Base-by-base conservation (phyloP, 2,329 filamentous ascomycete genomes). In the Sordariomycetes sp. region DNA sequence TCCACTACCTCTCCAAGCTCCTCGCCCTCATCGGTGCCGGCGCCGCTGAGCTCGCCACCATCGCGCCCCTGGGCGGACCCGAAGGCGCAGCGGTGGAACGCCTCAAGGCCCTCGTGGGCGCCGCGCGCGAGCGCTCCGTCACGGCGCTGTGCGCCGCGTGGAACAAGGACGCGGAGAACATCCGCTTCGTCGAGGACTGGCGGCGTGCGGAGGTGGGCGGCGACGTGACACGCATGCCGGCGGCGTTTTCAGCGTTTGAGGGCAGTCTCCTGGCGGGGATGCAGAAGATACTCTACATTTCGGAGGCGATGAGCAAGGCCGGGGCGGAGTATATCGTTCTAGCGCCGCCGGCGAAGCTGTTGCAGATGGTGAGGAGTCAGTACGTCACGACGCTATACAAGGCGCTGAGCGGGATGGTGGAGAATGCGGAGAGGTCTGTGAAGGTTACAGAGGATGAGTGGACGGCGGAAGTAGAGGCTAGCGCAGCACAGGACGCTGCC, bases 371-470 rank as follows among this genome's bases (percentile, higher is more conserved):
- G 18, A 83, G 92, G 62, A 88, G 86, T 62, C 90, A 96, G 67
- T 99, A 99, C 67, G 91, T 96, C 18, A 91, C 88, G 7, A 96
- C 92, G 59, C 75, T 99, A 51, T 97, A 97, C 72, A 96, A 96
- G 70, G 90, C 90, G 7, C 75, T 99, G 43, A 95, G 90, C 65
- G 94, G 93, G 24, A 93, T 99, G 85, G 91, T 99, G 1, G 94
- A 97, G 72, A 97, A 96, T 70, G 93, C 94, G 3, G 91, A 97
- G 72, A 84, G 85, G 59, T 81, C 86, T 3, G 71, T 85, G 16
- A 82, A 85, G 64, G 84, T 83, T 64, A 75, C 82, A 1, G 84
- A 87, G 53, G 80, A 84, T 60, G 80, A 83, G 59, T 85, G 81
- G 81, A 79, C 76, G 0, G 74, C 76, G 3, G 76, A 79, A 18